phyloP scores from a whole-genome alignment of 306 rosid species.

The Sphenostylis stenocarpa region DNA sequence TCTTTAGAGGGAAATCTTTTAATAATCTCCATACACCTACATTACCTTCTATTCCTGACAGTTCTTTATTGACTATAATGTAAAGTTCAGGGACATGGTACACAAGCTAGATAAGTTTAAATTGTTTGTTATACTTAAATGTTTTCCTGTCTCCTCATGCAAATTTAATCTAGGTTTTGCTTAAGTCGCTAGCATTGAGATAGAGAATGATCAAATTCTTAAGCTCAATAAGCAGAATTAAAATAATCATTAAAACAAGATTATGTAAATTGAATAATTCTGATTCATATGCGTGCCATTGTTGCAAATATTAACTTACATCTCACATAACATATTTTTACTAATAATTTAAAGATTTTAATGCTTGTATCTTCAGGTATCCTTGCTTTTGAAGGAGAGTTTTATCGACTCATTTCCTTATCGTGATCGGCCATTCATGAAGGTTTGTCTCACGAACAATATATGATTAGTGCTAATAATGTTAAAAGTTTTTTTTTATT shows the following conservation, averaged over 20 bases:
- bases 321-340: conserved; percentile 10
- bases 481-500: background rate
- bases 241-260: conserved; percentile 3
- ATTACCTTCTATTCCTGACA: background rate
- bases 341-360: conserved; percentile 23
- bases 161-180: background rate
- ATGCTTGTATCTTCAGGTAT: conserved; percentile 59
- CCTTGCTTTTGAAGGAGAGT: conserved; percentile 97
- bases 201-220: background rate
- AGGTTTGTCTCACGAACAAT: conserved; percentile 57
- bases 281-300: background rate
- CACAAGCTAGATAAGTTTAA: background rate
- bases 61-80: background rate
- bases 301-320: conserved; percentile 17
- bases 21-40: background rate
- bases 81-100: background rate
- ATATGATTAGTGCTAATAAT: conserved; percentile 1
- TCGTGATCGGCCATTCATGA: conserved; percentile 93
- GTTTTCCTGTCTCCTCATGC: background rate
- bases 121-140: background rate
- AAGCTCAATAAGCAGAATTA: background rate
- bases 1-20: background rate
- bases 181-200: background rate
- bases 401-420: conserved; percentile 86
- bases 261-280: background rate